These are phyloP conservation scores for Diutina pseudorugosa DNA, from an alignment of 1,139 yeast species.

Conservation along the genomic window DNA sequence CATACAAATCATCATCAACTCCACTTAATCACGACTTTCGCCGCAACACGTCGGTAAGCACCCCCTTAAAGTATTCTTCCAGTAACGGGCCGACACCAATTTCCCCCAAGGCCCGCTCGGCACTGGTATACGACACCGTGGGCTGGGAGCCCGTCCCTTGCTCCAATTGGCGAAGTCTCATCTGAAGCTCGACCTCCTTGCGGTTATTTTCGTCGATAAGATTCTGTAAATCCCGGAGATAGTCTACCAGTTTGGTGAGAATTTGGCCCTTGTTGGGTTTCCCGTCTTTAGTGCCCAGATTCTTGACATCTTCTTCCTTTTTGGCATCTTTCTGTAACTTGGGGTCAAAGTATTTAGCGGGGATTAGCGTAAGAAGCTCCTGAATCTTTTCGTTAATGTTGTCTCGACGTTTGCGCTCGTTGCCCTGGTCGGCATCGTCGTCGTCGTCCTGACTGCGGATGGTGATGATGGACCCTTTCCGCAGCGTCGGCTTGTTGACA, in stretches of 20 bases:
- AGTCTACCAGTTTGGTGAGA: conserved; percentile 73
- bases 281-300: conserved; percentile 71
- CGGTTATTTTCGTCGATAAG: conserved; percentile 69
- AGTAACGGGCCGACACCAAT: conserved; percentile 77
- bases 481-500: conserved; percentile 22
- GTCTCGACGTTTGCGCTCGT: conserved; percentile 65
- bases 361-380: conserved; percentile 62
- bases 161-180: conserved; percentile 40
- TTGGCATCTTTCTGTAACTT: conserved; percentile 5
- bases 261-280: conserved; percentile 92
- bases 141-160: conserved; percentile 20
- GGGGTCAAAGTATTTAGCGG: conserved; percentile 38
- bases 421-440: conserved; percentile 29
- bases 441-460: conserved; percentile 17
- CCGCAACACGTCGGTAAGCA: conserved; percentile 13
- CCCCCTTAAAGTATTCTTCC: conserved; percentile 30
- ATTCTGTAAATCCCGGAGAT: conserved; percentile 61
- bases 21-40: not conserved
- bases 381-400: conserved; percentile 84
- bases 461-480: conserved; percentile 24
- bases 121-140: conserved; percentile 60
- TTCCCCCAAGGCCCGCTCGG: conserved; percentile 63
- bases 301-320: conserved; percentile 17
- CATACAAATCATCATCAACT: not conserved
- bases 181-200: conserved; percentile 62